Base-by-base conservation (phyloP, 1,139 yeast genomes). In the Candida buenavistaensis region DNA sequence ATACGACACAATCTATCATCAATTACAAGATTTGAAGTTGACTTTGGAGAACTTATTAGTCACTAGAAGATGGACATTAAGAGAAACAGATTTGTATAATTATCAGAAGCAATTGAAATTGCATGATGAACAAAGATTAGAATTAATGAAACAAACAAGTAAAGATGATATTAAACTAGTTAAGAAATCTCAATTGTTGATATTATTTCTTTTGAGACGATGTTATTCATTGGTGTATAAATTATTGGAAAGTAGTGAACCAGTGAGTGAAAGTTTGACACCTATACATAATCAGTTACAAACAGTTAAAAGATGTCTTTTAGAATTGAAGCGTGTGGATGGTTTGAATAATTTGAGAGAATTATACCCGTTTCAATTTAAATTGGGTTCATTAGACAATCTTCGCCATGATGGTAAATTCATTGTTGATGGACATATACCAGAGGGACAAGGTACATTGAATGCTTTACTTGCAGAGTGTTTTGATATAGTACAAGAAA, bases 381-480 rank as follows among this genome's bases (percentile, higher is more conserved):
- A 92, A 60, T 72, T 92, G 39, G 94, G 95, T 1, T 82, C 95
- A 10, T 72, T 92, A 44, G 97, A 92, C 57, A 85, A 88, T 51
- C 60, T 85, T 53, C 77, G 97, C 52, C 73, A 68, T 13, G 97
- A 92, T 56, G 98, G 98, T 22, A 90, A 86, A 64, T 92, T 92
- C 52, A 79, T 85, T 53, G 84, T 88, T 23, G 88, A 87, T 44
- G 86, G 80, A 36, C 85, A 86, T 45, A 82, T 90, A 26, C 98
- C 98, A 6, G 97, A 92, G 59, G 98, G 98, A 10, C 98, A 92
- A 61, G 97, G 96, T 8, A 82, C 95, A 25, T 70, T 92, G 43
- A 89, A 82, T 57, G 96, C 96, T 1, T 64, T 92, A 43, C 68
- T 92, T 33, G 94, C 96, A 2, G 97, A 90, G 58, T 90, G 97